Base-by-base conservation (phyloP, 208 protist genomes). In the Leishmania lainsoni region DNA sequence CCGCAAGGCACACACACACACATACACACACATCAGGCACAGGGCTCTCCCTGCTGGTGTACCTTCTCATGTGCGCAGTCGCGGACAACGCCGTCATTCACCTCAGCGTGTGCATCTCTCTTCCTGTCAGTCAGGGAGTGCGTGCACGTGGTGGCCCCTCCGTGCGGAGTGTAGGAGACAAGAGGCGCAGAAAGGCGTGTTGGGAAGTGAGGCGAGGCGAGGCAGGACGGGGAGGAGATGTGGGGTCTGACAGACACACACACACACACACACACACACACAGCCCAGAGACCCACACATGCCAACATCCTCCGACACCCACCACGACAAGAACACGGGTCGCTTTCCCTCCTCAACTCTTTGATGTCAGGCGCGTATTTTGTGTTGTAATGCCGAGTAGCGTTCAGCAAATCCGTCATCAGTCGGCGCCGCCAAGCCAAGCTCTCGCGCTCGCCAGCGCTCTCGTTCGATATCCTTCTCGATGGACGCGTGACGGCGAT, bases 381-480 rank as follows among this genome's bases (percentile, higher is more conserved):
- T 4, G 56, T 54, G 74, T 49, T 26, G 0, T 83, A 73, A 56
- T 81, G 65, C 39, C 86, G 71, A 68, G 75, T 95, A 95, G 29
- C 78, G 68, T 0, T 90, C 83, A 8, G 89, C 89, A 70, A 95
- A 95, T 54, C 92, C 92, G 76, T 95, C 92, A 76, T 95, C 92
- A 8, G 26, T 74, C 5, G 90, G 90, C 69, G 79, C 75, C 26
- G 35, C 78, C 14, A 93, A 74, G 26, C 92, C 92, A n/a, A 95
- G 79, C 84, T 93, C 85, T 78, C 83, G 76, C 63, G 92, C 92
- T 26, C 92, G 87, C 91, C 92, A 95, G n/a, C 86, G 86, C 83
- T 95, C 92, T 4, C 92, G 87, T 74, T 92, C 90, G 81, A 95
- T 95, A 65, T 95, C 92, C 76, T 95, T 95, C 59, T 91, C 87